Evolutionary conservation across 352 stramenopile species (phyloP).

Genomic region (Phytophthora multivora): DNA sequence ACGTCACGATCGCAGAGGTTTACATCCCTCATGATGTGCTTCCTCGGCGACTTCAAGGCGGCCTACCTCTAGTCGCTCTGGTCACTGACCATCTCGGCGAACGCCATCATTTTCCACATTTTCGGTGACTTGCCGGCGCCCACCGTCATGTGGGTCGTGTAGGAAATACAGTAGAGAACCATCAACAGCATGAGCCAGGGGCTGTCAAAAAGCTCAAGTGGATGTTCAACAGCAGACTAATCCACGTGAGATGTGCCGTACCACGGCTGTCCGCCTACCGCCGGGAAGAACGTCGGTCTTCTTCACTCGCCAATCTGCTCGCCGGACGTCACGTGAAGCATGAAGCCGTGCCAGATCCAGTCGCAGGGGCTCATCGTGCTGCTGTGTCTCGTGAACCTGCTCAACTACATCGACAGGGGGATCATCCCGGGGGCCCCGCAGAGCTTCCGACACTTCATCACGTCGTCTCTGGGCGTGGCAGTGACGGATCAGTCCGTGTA

Average conservation of each 20-base stretch:
- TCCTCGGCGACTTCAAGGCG: constrained; percentile 27
- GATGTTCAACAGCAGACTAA: constrained; percentile 22
- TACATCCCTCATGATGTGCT: constrained; percentile 47
- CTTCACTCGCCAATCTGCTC: constrained; percentile 20
- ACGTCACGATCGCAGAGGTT: constrained; percentile 40
- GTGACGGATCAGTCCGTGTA: constrained; percentile 49
- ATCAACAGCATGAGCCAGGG: neutral
- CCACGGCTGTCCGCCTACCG: constrained; percentile 10
- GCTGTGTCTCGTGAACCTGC: constrained; percentile 88
- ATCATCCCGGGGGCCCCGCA: constrained; percentile 91
- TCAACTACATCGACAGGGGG: constrained; percentile 95
- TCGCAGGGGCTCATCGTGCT: constrained; percentile 65
- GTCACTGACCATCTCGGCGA: constrained; percentile 79
- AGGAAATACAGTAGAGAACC: constrained; percentile 44
- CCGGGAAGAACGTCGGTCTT: neutral
- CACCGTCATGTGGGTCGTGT: constrained; percentile 83
- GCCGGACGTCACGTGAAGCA: constrained; percentile 4
- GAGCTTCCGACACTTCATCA: constrained; percentile 83
- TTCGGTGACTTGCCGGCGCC: constrained; percentile 91
- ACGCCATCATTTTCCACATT: constrained; percentile 81
- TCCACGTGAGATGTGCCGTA: constrained; percentile 7
- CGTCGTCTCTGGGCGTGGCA: constrained; percentile 41
- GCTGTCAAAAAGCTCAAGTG: constrained; percentile 1
- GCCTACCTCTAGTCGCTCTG: constrained; percentile 60
- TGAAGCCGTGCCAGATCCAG: constrained; percentile 28